phyloP scores from a whole-genome alignment of 2,329 filamentous ascomycete genomes.

The Cercospora nicotianae region DNA sequence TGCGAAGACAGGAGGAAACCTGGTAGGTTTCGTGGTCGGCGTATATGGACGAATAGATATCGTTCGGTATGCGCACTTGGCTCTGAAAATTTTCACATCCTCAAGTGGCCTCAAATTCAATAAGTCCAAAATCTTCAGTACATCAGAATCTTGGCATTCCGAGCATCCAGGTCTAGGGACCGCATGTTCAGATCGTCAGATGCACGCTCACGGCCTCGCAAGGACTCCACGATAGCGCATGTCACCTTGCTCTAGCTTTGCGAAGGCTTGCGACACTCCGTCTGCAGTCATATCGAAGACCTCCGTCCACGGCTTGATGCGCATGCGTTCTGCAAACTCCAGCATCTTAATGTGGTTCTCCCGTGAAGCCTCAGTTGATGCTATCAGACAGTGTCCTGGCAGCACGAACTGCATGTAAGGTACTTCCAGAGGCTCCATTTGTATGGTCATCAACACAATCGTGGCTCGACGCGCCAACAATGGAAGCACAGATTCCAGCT shows the following conservation, averaged over 20 bases:
- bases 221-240: constrained; percentile 51
- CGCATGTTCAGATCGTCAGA: not conserved
- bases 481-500: constrained; percentile 31
- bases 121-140: not conserved
- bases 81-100: not conserved
- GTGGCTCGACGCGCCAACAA: constrained; percentile 36
- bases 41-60: not conserved
- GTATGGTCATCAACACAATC: constrained; percentile 40
- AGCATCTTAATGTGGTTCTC: constrained; percentile 45
- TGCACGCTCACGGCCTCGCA: not conserved
- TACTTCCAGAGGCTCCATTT: constrained; percentile 33
- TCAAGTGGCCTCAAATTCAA: not conserved
- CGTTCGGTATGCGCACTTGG: not conserved
- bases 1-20: not conserved
- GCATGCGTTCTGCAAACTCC: constrained; percentile 45
- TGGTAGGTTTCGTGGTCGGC: not conserved
- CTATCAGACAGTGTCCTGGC: constrained; percentile 37
- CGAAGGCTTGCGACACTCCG: constrained; percentile 46
- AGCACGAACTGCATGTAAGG: constrained; percentile 40
- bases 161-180: not conserved
- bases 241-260: constrained; percentile 43
- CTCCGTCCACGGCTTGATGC: constrained; percentile 48
- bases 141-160: not conserved
- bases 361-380: constrained; percentile 37
- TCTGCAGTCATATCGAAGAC: constrained; percentile 44